phyloP scores from a whole-genome alignment of 176 grass and related monocot species.

The Rhynchospora breviuscula region DNA sequence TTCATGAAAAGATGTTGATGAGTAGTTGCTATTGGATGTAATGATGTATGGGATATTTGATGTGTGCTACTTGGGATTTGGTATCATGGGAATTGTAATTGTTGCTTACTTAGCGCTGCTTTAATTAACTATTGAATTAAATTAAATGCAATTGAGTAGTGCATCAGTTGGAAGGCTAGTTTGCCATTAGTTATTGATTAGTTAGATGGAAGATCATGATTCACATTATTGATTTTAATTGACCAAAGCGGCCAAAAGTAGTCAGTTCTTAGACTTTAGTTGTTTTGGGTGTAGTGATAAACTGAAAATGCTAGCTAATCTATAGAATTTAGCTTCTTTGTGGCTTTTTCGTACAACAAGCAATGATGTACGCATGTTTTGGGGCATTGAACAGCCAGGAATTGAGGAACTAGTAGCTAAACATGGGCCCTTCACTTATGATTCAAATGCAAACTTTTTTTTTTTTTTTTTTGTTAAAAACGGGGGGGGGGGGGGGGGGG shows the following conservation, averaged over 20 bases:
- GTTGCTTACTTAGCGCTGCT: conserved; percentile 1
- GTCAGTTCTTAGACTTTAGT: not conserved
- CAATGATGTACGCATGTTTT: conserved; percentile 21
- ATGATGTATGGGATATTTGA: conserved; percentile 14
- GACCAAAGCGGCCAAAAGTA: conserved; percentile 7
- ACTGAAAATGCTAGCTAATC: conserved; percentile 7
- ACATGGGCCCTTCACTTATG: conserved; percentile 23
- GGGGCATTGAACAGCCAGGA: conserved; percentile 4
- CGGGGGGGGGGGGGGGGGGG: no score
- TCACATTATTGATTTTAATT: not conserved
- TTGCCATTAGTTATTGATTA: not conserved
- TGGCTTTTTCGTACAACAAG: conserved; percentile 16
- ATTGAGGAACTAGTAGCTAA: conserved; percentile 14
- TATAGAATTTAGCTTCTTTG: conserved; percentile 2
- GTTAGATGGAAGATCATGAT: not conserved
- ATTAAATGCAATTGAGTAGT: not conserved
- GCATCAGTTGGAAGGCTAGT: not conserved
- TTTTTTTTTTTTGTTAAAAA: not conserved
- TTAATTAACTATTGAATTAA: conserved; percentile 6
- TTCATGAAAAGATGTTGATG: not conserved
- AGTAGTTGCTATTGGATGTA: conserved; percentile 1
- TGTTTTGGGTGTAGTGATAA: not conserved
- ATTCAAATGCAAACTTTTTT: not conserved
- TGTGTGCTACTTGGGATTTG: not conserved
- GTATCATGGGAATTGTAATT: conserved; percentile 10